phyloP scores from a whole-genome alignment of 805 yeast species.

The Barnettozyma vustinii region DNA sequence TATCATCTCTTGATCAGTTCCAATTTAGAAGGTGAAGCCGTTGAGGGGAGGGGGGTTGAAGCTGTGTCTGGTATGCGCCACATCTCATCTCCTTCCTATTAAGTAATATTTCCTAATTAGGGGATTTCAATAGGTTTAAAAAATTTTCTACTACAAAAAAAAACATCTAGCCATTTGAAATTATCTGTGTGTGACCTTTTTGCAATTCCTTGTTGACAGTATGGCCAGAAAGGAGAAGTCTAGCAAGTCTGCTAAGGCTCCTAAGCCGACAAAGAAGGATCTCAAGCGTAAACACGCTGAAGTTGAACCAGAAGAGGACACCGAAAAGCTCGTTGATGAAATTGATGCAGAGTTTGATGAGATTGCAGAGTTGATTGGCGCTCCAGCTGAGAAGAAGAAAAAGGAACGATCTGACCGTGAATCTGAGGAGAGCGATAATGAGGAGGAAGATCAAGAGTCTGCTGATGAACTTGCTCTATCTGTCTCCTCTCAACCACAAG shows the following conservation, averaged over 20 bases:
- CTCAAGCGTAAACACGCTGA: conserved; percentile 28
- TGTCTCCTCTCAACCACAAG: neutral
- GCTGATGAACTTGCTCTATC: conserved; percentile 13
- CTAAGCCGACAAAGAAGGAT: neutral
- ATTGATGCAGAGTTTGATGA: conserved; percentile 54
- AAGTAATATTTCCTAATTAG: neutral
- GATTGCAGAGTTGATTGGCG: conserved; percentile 48
- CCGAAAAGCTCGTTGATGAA: conserved; percentile 45
- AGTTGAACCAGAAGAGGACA: conserved; percentile 27
- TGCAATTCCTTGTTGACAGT: neutral
- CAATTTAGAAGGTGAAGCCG: no score
- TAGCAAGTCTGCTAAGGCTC: neutral
- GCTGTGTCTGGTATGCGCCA: conserved; percentile 3
- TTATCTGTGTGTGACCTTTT: neutral
- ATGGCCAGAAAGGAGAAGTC: conserved; percentile 15
- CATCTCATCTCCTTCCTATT: conserved; percentile 11
- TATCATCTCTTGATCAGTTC: no score
- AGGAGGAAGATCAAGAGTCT: conserved; percentile 17
- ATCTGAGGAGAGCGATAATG: conserved; percentile 16
- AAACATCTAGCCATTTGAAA: neutral
- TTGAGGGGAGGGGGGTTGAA: no score
- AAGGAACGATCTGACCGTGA: conserved; percentile 16
- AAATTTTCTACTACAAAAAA: conserved; percentile 4
- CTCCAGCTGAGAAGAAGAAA: conserved; percentile 28
- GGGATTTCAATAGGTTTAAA: conserved; percentile 2